Conservation (phyloP, 2,329 filamentous ascomycete species). For the Neodidymelliopsis sp. region DNA sequence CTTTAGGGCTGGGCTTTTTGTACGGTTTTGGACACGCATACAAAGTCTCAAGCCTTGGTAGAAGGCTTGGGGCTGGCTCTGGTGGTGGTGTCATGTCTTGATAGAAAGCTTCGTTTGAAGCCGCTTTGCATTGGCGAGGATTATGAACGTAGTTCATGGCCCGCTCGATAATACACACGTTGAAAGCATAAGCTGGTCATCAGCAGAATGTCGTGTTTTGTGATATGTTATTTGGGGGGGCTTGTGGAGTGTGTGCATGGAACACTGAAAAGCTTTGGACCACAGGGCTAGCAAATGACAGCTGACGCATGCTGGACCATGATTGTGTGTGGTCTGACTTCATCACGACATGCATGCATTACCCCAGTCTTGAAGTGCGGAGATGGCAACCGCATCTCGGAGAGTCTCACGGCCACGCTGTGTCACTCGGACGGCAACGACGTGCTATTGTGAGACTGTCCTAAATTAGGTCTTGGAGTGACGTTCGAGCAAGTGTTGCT, state of each 20-base stretch:
- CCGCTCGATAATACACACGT: slow-evolving; percentile 30
- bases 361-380: slow-evolving; percentile 12
- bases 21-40: slow-evolving; percentile 24
- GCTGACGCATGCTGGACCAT: too few relatives aligned
- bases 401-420: slow-evolving; percentile 1
- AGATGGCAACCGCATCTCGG: neutral
- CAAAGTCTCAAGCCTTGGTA: slow-evolving; percentile 16
- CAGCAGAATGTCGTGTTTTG: too few relatives aligned
- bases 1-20: slow-evolving; percentile 24
- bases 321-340: neutral
- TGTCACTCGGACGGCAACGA: slow-evolving; percentile 3
- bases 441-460: neutral
- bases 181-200: neutral
- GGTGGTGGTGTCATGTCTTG: slow-evolving; percentile 28
- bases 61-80: slow-evolving; percentile 23
- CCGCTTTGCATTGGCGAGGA: slow-evolving; percentile 24
- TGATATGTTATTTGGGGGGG: too few relatives aligned
- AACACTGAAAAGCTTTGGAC: too few relatives aligned
- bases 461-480: neutral
- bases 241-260: too few relatives aligned
- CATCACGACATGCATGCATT: slow-evolving; percentile 2
- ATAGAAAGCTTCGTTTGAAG: slow-evolving; percentile 20
- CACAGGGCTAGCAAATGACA: too few relatives aligned
- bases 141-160: slow-evolving; percentile 23
- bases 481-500: neutral